Evolutionary conservation across 257 asterid species (phyloP).

Genomic region (Plantago elongata): DNA sequence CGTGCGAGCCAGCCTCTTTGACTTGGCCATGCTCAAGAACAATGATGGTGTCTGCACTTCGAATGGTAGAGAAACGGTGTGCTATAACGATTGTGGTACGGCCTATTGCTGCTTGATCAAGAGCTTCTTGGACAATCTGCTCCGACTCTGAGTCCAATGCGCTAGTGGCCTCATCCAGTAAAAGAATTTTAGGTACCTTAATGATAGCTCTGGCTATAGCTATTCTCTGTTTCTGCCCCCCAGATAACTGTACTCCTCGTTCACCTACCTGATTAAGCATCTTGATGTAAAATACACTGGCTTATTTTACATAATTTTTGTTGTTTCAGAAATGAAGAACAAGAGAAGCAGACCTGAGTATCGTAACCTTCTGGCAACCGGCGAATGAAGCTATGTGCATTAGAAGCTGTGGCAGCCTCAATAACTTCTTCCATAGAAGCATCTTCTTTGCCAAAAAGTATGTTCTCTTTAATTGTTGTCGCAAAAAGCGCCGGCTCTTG

Average conservation of each 20-base stretch:
- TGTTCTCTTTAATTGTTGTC: conserved; percentile 79
- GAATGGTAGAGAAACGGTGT: conserved; percentile 29
- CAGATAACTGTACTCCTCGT: conserved; percentile 88
- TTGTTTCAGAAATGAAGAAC: too few relatives aligned
- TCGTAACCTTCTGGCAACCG: conserved; percentile 81
- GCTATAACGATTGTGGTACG: conserved; percentile 26
- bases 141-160: conserved; percentile 91
- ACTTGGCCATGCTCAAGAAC: conserved; percentile 48
- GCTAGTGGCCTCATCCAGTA: conserved; percentile 93
- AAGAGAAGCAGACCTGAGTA: conserved; percentile 51
- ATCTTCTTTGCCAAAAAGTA: conserved; percentile 70
- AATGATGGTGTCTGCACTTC: conserved; percentile 34
- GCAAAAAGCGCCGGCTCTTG: conserved; percentile 95
- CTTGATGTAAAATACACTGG: too few relatives aligned
- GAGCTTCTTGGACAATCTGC: conserved; percentile 73
- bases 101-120: conserved; percentile 29
- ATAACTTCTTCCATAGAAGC: conserved; percentile 69
- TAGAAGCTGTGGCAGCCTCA: conserved; percentile 71
- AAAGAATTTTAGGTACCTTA: conserved; percentile 74
- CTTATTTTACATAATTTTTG: too few relatives aligned
- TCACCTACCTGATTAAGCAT: conserved; percentile 66
- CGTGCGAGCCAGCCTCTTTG: conserved; percentile 45
- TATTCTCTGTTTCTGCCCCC: conserved; percentile 93
- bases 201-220: conserved; percentile 92
- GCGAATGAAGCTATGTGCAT: conserved; percentile 77